phyloP scores from a whole-genome alignment of 2,329 filamentous ascomycete genomes.

The Aciculosporium take region DNA sequence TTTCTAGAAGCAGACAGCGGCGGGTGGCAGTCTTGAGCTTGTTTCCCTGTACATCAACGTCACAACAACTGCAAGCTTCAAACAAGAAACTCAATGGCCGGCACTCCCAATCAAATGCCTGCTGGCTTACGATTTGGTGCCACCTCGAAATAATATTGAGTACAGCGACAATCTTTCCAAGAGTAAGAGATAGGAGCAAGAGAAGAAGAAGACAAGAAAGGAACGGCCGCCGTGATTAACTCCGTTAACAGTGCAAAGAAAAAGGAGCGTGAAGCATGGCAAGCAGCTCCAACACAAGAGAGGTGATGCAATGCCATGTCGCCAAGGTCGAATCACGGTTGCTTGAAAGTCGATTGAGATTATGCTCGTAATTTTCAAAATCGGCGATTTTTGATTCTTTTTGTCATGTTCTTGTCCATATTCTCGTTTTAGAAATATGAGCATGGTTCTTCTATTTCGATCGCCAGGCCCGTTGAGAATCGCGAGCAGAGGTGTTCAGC shows the following conservation, averaged over 20 bases:
- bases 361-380: background rate
- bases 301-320: background rate
- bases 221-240: background rate
- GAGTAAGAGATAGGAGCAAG: background rate
- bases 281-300: no score
- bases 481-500: background rate
- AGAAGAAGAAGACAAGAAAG: background rate
- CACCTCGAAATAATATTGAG: background rate
- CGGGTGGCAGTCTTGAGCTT: no score
- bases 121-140: no score
- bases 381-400: constrained; percentile 1
- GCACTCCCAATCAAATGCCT: no score
- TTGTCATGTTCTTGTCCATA: background rate
- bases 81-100: no score
- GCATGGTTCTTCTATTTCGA: background rate
- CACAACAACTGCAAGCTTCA: no score
- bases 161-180: background rate
- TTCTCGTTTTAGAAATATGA: constrained; percentile 1
- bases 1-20: no score
- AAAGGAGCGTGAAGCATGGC: no score
- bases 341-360: background rate
- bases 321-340: background rate
- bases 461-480: background rate
- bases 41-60: no score
- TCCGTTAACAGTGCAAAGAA: background rate